Evolutionary conservation across 1,284 basidiomycete genomes (phyloP), one percentile per base, ranked within the genome.

Genomic region (Papiliotrema flavescens): DNA sequence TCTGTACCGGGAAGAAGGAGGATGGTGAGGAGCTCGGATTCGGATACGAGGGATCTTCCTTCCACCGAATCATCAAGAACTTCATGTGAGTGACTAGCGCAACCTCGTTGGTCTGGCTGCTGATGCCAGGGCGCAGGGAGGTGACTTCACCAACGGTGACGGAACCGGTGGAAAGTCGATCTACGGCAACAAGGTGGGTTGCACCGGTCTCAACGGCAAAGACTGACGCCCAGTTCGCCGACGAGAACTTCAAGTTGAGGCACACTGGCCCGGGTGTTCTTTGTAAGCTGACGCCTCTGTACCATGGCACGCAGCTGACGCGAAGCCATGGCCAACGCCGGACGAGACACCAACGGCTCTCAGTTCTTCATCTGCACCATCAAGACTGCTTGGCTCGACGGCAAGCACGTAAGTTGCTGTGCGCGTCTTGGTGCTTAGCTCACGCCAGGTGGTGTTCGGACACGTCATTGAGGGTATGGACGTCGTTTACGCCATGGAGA

Each of bases 401-500:
- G 75, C 60, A 71, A 70, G 53, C 77, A 78, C 68, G 76, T 71
- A 36, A 63, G 69, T 59, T 17, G 26, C 7, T 23, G 9, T 19
- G 22, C n/a, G 32, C 4, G 24, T 20, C n/a, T 37, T 14, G 15
- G 20, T 22, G 32, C 11, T 32, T 20, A 49, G 28, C 26, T 37
- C 49, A 35, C 23, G 45, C 1, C 59, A 89, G 86, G 88, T 94
- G 70, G 92, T 97, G 43, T 97, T 96, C 65, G 93, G 93, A 56
- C 84, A 85, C 64, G 88, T 96, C 54, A 62, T 95, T 45, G 89
- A 95, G 60, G 92, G 92, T 50, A 88, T 94, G 87, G 88, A 93
- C 61, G 78, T 95, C 59, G 81, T 96, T 37, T 72, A 78, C 56
- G 75, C 77, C 24, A 89, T 94, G 59, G 89, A 90, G 88, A 61